Conservation (phyloP, 2,329 filamentous ascomycete genomes). For the Colletotrichum nymphaeae region DNA sequence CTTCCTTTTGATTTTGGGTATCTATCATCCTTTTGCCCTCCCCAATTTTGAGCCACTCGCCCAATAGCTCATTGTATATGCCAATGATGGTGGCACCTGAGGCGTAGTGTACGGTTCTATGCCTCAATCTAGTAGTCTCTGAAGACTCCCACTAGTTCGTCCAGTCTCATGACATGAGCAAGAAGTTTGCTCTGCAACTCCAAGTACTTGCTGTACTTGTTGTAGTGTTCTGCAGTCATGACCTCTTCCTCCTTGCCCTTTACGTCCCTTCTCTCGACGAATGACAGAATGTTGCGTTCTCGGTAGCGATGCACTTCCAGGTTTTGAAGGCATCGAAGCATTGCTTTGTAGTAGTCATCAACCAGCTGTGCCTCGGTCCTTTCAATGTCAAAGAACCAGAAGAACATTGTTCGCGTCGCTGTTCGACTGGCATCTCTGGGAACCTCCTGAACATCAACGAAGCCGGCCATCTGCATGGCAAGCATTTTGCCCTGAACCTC, state of each 20-base stretch:
- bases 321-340: conserved; percentile 86
- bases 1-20: conserved; percentile 27
- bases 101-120: not conserved
- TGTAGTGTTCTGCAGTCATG: conserved; percentile 79
- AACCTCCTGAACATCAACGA: conserved; percentile 93
- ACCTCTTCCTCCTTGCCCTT: conserved; percentile 85
- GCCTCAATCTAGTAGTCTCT: conserved; percentile 68
- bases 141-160: conserved; percentile 86
- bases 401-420: conserved; percentile 86
- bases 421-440: conserved; percentile 87
- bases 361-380: conserved; percentile 77
- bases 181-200: conserved; percentile 79
- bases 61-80: not conserved
- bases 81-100: not conserved
- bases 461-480: conserved; percentile 85
- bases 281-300: conserved; percentile 78
- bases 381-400: conserved; percentile 90
- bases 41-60: not conserved
- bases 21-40: conserved; percentile 20
- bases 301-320: conserved; percentile 80
- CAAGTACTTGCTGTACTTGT: conserved; percentile 68
- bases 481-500: conserved; percentile 88
- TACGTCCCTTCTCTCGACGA: conserved; percentile 88
- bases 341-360: conserved; percentile 88
- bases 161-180: conserved; percentile 82